Evolutionary conservation across 257 asterid species (phyloP), one percentile per base, ranked within the genome.

Genomic region (Coffea canephora): DNA sequence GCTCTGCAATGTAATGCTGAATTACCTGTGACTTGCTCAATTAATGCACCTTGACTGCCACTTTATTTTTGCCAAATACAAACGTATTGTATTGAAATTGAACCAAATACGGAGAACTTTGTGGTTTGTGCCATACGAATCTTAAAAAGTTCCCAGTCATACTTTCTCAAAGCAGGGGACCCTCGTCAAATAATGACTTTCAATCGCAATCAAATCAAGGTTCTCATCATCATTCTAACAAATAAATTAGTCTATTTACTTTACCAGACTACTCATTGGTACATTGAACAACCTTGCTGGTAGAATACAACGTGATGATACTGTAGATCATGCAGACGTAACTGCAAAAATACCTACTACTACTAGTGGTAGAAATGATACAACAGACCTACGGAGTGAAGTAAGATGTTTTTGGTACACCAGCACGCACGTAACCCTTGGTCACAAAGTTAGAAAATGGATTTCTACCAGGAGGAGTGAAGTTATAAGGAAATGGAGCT

Each of bases 21-120:
- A 80, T 36, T 16, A 4, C 71, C 67, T 57, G 52, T 54, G 68
- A 78, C 12, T 71, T 49, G 23, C 19, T 77, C 45, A 68, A 77
- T 77, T 43, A 59, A 75, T 61, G 78, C 70, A 45, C 21, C 27
- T 69, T 76, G 13, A n/a, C 59, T 43, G 57, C 45, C 45, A 41
- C 43, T 50, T 71, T 46, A 43, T 46, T 46, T 45, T 59, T 43
- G 1, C 3, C 43, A 68, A 4, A 68, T 1, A 18, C 3, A 10
- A 19, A 39, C 43, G 5, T 4, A 39, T 39, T 39, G 43, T 31
- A 31, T 31, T 31, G 34, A 31, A 1, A 31, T 31, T 15, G 34
- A 49, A 31, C 67, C 31, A 73, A 45, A 69, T 64, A 15, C 18
- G 3, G 43, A 39, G 43, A 1, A 39, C 43, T 39, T 39, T 39